phyloP scores from a whole-genome alignment of 768 basidiomycete species.

The Trametes punicea region DNA sequence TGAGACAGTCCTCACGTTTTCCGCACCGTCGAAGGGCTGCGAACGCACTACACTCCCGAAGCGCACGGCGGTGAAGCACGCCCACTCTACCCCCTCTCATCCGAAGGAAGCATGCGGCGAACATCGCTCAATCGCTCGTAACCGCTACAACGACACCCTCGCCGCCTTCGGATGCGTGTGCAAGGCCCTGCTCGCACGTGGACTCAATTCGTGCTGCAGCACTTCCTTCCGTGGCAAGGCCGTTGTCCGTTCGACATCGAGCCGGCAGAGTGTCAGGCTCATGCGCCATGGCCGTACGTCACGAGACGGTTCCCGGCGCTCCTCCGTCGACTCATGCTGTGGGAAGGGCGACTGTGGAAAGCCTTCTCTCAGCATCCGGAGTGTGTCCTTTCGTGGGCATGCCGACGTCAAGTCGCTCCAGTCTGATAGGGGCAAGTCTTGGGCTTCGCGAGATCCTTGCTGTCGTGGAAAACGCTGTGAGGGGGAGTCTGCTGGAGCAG shows the following conservation, averaged over 20 bases:
- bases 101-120: slow-evolving; percentile 27
- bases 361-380: slow-evolving; percentile 7
- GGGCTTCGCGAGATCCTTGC: slow-evolving; percentile 18
- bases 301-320: slow-evolving; percentile 1
- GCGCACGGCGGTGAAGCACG: slow-evolving; percentile 4
- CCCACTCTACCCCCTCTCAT: not conserved
- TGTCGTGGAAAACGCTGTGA: slow-evolving; percentile 18
- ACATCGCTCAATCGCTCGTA: slow-evolving; percentile 25
- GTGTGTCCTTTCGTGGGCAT: slow-evolving; percentile 7
- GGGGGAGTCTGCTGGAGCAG: not conserved
- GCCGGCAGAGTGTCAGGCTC: slow-evolving; percentile 2
- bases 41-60: slow-evolving; percentile 18
- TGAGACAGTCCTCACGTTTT: not conserved
- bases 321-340: slow-evolving; percentile 23
- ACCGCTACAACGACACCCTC: slow-evolving; percentile 28
- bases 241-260: not conserved
- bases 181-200: slow-evolving; percentile 27
- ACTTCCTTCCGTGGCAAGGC: slow-evolving; percentile 6
- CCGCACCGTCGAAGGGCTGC: not conserved
- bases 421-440: not conserved
- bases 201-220: slow-evolving; percentile 28
- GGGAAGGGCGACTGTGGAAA: slow-evolving; percentile 15
- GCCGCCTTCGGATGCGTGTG: slow-evolving; percentile 30
- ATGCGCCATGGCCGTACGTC: not conserved
- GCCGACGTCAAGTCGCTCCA: not conserved